phyloP scores from a whole-genome alignment of 371 early-diverging fungal species.

The Fennellomyces sp. region DNA sequence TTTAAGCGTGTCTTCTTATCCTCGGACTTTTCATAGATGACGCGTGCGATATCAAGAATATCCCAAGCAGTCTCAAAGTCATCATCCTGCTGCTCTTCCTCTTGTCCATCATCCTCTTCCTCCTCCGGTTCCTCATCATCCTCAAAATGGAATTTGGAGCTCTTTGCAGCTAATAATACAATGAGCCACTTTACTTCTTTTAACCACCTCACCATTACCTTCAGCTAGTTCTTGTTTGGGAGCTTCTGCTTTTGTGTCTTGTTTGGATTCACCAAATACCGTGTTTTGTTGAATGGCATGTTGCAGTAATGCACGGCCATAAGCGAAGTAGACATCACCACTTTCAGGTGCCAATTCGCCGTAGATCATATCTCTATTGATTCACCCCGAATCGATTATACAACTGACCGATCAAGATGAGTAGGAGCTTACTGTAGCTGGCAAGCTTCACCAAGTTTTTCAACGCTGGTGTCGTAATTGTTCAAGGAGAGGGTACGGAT shows the following conservation, averaged over 20 bases:
- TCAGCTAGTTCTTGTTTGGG: not conserved
- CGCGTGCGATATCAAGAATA: constrained; percentile 82
- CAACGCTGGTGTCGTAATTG: constrained; percentile 67
- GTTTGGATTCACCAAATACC: constrained; percentile 62
- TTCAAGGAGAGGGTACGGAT: constrained; percentile 16
- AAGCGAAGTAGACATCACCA: constrained; percentile 79
- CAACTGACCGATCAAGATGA: not conserved
- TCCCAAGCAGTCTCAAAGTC: constrained; percentile 92
- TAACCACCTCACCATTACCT: too few species aligned
- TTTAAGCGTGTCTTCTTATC: constrained; percentile 65
- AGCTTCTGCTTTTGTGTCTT: not conserved
- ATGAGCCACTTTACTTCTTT: too few species aligned
- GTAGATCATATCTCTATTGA: constrained; percentile 62
- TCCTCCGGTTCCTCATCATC: constrained; percentile 47
- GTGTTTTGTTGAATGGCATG: constrained; percentile 77
- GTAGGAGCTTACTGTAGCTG: constrained; percentile 54
- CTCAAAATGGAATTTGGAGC: constrained; percentile 55
- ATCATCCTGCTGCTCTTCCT: constrained; percentile 54
- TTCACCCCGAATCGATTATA: not conserved
- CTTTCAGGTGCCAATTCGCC: constrained; percentile 73
- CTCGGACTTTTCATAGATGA: constrained; percentile 72
- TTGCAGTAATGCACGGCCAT: constrained; percentile 80
- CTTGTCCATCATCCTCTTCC: constrained; percentile 36
- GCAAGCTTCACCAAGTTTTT: constrained; percentile 68
- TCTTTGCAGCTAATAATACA: constrained; percentile 33